phyloP scores from a whole-genome alignment of 2,329 filamentous ascomycete species.

The Diplodia scrobiculata region DNA sequence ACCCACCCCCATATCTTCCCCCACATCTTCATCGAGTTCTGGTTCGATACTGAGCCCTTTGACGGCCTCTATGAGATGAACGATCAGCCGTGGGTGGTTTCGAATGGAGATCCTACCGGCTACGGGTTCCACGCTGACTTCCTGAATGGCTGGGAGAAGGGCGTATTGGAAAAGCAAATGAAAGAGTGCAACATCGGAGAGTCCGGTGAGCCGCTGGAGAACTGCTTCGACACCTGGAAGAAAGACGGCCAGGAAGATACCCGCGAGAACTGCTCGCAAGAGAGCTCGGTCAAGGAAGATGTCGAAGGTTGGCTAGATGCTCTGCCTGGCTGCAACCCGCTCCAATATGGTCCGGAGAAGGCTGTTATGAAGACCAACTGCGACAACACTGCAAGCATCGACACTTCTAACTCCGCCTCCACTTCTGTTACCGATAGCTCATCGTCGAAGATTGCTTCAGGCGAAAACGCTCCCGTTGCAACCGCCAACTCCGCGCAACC shows the following conservation, averaged over 20 bases:
- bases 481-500: background rate
- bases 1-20: constrained; percentile 42
- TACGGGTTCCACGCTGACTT: constrained; percentile 45
- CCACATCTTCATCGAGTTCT: constrained; percentile 46
- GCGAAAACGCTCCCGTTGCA: background rate
- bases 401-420: constrained; percentile 28
- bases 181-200: constrained; percentile 45
- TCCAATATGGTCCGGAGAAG: constrained; percentile 41
- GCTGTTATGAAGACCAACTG: constrained; percentile 33
- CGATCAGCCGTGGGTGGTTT: constrained; percentile 41
- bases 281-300: constrained; percentile 27
- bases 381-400: constrained; percentile 4
- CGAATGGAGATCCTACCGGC: constrained; percentile 45
- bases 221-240: constrained; percentile 45
- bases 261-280: constrained; percentile 39
- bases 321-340: constrained; percentile 46
- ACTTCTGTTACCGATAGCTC: constrained; percentile 15
- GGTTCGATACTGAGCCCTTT: constrained; percentile 44
- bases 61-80: constrained; percentile 40
- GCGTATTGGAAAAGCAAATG: constrained; percentile 43
- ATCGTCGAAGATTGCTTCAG: constrained; percentile 3
- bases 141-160: constrained; percentile 44
- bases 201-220: constrained; percentile 41
- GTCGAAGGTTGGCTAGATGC: constrained; percentile 36
- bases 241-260: constrained; percentile 34